Percentiles rank a stretch among this genome's conserved stretches.
Conservation (phyloP, 148 eudicot genomes). For the Amaranthus cruentus region DNA sequence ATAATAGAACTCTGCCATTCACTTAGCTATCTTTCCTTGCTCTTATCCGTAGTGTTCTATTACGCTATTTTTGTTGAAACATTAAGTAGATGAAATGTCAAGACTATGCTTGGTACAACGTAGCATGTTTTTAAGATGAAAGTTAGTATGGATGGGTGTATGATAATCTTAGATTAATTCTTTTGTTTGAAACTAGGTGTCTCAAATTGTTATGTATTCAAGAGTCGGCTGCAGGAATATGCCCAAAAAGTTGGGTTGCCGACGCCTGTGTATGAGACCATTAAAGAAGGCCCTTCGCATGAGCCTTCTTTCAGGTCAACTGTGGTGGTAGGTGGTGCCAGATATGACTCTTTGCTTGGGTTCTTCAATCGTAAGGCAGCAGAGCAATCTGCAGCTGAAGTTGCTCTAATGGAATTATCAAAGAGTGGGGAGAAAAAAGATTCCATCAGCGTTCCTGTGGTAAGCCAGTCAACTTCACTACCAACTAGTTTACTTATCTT, state of each 20-base stretch:
- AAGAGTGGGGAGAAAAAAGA: slow-evolving; percentile 33
- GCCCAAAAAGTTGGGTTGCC: slow-evolving; percentile 70
- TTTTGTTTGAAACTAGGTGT: slow-evolving; percentile 26
- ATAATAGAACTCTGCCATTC: background rate
- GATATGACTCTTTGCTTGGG: slow-evolving; percentile 78
- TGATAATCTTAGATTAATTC: background rate
- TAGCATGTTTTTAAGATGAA: background rate
- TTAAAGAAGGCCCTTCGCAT: slow-evolving; percentile 92
- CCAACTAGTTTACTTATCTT: background rate
- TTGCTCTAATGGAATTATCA: slow-evolving; percentile 61
- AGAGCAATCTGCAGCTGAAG: slow-evolving; percentile 97
- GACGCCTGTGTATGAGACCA: slow-evolving; percentile 77
- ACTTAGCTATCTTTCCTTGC: background rate
- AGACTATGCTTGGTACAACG: background rate
- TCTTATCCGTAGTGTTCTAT: background rate
- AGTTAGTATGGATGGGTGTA: background rate
- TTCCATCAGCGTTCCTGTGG: slow-evolving; percentile 70
- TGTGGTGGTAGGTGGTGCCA: slow-evolving; percentile 48
- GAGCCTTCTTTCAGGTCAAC: slow-evolving; percentile 81
- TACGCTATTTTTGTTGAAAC: background rate
- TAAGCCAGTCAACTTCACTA: slow-evolving; percentile 23
- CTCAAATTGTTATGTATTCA: slow-evolving; percentile 81
- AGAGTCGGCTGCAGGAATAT: slow-evolving; percentile 89
- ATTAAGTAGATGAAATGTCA: background rate
- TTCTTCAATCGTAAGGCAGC: slow-evolving; percentile 89